These are phyloP conservation scores for Entelexis paramagnoliae DNA, from an alignment of 1,139 yeast species.

Conservation along the genomic window DNA sequence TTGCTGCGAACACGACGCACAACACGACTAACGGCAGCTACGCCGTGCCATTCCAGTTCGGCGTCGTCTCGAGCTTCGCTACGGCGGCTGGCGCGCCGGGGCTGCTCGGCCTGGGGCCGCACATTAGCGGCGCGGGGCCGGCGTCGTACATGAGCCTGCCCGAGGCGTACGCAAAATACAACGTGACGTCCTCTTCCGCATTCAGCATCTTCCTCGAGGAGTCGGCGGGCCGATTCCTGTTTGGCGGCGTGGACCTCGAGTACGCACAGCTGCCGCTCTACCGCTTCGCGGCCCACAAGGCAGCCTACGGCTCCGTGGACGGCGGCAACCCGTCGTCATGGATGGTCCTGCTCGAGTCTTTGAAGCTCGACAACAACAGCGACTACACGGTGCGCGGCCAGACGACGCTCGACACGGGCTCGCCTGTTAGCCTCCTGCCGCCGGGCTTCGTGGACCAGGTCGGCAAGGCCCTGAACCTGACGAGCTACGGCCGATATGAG, in stretches of 20 bases:
- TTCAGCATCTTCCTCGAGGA: conserved; percentile 42
- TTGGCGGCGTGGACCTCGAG: conserved; percentile 50
- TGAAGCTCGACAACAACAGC: conserved; percentile 23
- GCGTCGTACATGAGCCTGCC: conserved; percentile 50
- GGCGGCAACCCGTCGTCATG: conserved; percentile 9
- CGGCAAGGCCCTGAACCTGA: conserved; percentile 26
- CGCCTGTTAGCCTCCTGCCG: conserved; percentile 31
- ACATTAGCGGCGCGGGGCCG: conserved; percentile 26
- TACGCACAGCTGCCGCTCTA: conserved; percentile 33
- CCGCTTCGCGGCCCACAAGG: conserved; percentile 24
- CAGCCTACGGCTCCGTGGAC: conserved; percentile 21
- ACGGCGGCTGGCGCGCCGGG: conserved; percentile 32
- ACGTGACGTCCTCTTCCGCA: conserved; percentile 43
- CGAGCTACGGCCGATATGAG: conserved; percentile 26
- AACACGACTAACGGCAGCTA: conserved; percentile 4
- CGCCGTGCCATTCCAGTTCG: conserved; percentile 39
- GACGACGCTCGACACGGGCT: conserved; percentile 43
- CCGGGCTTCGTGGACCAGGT: conserved; percentile 27
- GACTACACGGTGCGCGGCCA: conserved; percentile 32
- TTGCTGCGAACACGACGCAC: conserved; percentile 7
- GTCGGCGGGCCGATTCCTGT: conserved; percentile 40
- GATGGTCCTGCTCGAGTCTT: conserved; percentile 25
- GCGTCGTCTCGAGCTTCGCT: conserved; percentile 30
- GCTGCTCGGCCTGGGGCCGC: conserved; percentile 30
- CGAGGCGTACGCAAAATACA: conserved; percentile 43